These are phyloP conservation scores for Saccharomycopsis selenospora DNA, from an alignment of 805 yeast species.

Conservation along the genomic window DNA sequence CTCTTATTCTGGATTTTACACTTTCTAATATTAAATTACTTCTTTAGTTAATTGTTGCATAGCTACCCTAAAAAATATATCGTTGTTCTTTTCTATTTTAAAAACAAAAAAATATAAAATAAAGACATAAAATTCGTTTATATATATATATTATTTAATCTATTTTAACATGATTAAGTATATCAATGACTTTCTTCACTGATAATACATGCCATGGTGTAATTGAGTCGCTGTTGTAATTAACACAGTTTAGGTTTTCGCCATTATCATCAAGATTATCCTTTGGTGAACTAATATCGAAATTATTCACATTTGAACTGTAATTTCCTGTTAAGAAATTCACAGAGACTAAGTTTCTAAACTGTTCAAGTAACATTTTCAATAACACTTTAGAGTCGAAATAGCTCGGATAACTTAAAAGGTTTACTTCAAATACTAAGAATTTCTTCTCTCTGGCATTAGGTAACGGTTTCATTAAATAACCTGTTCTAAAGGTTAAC, in stretches of 20 bases:
- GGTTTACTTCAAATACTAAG: slow-evolving; percentile 50
- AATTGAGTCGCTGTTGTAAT: slow-evolving; percentile 28
- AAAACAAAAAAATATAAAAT: too few species aligned
- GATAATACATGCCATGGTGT: slow-evolving; percentile 72
- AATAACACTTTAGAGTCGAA: slow-evolving; percentile 50
- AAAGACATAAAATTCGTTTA: too few species aligned
- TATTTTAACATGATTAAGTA: slow-evolving; percentile 52
- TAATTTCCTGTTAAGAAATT: slow-evolving; percentile 29
- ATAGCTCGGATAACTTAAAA: slow-evolving; percentile 67
- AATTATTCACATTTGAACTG: slow-evolving; percentile 26
- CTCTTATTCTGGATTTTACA: background rate
- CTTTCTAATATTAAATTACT: too few species aligned
- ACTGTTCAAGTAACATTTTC: slow-evolving; percentile 51
- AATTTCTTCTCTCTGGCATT: slow-evolving; percentile 26
- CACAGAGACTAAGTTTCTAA: slow-evolving; percentile 44
- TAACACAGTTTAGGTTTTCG: slow-evolving; percentile 2
- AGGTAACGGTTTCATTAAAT: slow-evolving; percentile 39
- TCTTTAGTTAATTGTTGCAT: too few species aligned
- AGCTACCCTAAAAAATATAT: too few species aligned
- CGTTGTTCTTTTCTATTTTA: too few species aligned
- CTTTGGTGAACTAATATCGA: slow-evolving; percentile 13
- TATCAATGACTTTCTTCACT: slow-evolving; percentile 53
- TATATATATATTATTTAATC: slow-evolving; percentile 25
- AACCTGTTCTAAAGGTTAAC: slow-evolving; percentile 65
- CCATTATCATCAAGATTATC: slow-evolving; percentile 13